Evolutionary conservation across 2,329 filamentous ascomycete genomes (phyloP).

Genomic region (Beauveria scarabaeidicola): DNA sequence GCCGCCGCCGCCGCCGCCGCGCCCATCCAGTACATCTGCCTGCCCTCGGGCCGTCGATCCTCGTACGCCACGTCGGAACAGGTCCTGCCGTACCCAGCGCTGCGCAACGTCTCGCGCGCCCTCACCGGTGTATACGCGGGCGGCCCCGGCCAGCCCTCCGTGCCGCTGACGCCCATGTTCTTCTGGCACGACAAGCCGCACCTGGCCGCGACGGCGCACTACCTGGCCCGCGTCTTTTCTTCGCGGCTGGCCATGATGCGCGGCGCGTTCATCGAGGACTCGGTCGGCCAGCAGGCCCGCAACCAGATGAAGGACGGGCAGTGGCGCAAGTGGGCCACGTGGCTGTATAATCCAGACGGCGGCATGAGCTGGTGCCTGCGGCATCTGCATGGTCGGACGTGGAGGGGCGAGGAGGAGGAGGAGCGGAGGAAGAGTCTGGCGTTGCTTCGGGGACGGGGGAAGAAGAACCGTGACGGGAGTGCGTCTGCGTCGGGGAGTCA

Average conservation of each 20-base stretch:
- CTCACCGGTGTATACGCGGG: constrained; percentile 33
- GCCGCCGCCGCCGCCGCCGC: constrained; percentile 10
- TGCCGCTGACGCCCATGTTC: constrained; percentile 46
- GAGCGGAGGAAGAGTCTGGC: not conserved
- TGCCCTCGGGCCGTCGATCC: constrained; percentile 43
- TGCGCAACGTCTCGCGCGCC: constrained; percentile 32
- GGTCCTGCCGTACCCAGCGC: constrained; percentile 32
- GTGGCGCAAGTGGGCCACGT: constrained; percentile 46
- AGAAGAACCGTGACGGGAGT: not conserved
- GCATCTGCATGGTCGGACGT: constrained; percentile 44
- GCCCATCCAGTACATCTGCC: constrained; percentile 44
- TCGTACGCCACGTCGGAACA: constrained; percentile 41
- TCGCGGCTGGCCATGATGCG: constrained; percentile 39
- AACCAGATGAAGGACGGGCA: constrained; percentile 46
- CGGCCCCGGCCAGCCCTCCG: constrained; percentile 9
- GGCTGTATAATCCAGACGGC: constrained; percentile 44
- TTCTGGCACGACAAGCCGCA: constrained; percentile 54
- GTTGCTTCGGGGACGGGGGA: not conserved
- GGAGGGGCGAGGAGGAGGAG: constrained; percentile 20
- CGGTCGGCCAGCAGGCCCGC: constrained; percentile 45
- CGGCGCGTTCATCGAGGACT: constrained; percentile 49
- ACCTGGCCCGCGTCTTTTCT: constrained; percentile 41
- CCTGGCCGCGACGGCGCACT: constrained; percentile 39
- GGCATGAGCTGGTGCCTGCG: constrained; percentile 37
- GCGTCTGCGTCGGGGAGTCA: not conserved